Evolutionary conservation across 2,329 filamentous ascomycete species (phyloP).

Genomic region (Monilinia fructicola): DNA sequence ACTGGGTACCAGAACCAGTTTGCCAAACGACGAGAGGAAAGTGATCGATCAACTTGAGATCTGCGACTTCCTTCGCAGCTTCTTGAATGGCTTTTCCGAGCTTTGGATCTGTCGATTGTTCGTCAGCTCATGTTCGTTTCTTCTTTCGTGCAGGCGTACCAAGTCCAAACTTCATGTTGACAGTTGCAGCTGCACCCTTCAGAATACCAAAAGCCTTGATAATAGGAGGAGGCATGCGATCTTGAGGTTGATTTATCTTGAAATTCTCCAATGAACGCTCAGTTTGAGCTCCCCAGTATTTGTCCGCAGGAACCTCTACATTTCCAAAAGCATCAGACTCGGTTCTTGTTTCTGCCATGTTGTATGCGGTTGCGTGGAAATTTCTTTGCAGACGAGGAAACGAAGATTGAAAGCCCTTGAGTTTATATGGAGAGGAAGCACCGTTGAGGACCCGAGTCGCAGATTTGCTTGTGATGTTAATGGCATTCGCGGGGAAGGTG

Average conservation of each 20-base stretch:
- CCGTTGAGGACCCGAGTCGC: conserved; percentile 19
- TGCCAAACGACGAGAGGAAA: conserved; percentile 99
- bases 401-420: conserved; percentile 11
- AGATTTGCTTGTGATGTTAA: conserved; percentile 21
- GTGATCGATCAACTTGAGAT: conserved; percentile 91
- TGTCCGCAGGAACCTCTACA: conserved; percentile 85
- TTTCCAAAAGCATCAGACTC: conserved; percentile 98
- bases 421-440: conserved; percentile 24
- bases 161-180: conserved; percentile 94
- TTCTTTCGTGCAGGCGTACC: conserved; percentile 49
- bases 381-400: conserved; percentile 32
- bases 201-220: conserved; percentile 93
- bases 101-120: conserved; percentile 66
- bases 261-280: conserved; percentile 97
- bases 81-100: conserved; percentile 91
- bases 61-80: conserved; percentile 89
- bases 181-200: conserved; percentile 92
- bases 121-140: conserved; percentile 32
- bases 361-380: conserved; percentile 40
- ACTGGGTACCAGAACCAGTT: conserved; percentile 97
- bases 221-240: conserved; percentile 94
- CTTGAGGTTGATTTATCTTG: conserved; percentile 98
- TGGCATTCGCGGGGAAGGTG: conserved; percentile 13
- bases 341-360: conserved; percentile 61
- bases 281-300: conserved; percentile 98